Evolutionary conservation across 75 land plant species (phyloP).

Genomic region (Picea sitchensis): DNA sequence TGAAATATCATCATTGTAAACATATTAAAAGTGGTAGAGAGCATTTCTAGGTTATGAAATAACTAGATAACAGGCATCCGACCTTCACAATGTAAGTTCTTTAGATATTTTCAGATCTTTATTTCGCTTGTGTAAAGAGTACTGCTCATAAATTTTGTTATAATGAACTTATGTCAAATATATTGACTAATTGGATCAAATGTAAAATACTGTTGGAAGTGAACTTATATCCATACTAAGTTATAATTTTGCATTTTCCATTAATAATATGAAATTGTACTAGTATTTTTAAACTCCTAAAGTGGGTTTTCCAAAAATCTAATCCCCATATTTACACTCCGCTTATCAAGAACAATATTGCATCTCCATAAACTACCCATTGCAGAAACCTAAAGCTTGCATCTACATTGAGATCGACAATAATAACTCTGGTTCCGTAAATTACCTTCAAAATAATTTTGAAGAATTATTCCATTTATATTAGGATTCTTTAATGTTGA

Average conservation of each 20-base stretch:
- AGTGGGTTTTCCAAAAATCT: not conserved
- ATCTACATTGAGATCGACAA: not conserved
- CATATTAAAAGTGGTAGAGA: not conserved
- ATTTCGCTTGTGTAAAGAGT: not conserved
- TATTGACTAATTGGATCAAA: not conserved
- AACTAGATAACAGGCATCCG: not conserved
- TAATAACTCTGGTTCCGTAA: not conserved
- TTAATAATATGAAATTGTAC: not conserved
- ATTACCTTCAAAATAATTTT: not conserved
- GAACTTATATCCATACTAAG: not conserved
- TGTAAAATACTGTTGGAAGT: not conserved
- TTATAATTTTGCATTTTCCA: not conserved
- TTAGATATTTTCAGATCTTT: not conserved
- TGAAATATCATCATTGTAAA: not conserved
- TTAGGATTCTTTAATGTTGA: not conserved
- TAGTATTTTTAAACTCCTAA: not conserved
- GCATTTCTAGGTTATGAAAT: not conserved
- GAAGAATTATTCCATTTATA: not conserved
- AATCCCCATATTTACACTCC: not conserved
- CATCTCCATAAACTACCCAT: not conserved
- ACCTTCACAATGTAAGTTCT: not conserved
- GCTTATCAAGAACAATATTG: not conserved
- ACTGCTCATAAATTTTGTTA: not conserved
- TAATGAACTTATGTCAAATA: not conserved
- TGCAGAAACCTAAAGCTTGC: not conserved